A percentile compares a stretch with the other conserved stretches of the same genome.
Conservation (phyloP, 352 stramenopile species). For the Phytopythium cucurbitacearum region DNA sequence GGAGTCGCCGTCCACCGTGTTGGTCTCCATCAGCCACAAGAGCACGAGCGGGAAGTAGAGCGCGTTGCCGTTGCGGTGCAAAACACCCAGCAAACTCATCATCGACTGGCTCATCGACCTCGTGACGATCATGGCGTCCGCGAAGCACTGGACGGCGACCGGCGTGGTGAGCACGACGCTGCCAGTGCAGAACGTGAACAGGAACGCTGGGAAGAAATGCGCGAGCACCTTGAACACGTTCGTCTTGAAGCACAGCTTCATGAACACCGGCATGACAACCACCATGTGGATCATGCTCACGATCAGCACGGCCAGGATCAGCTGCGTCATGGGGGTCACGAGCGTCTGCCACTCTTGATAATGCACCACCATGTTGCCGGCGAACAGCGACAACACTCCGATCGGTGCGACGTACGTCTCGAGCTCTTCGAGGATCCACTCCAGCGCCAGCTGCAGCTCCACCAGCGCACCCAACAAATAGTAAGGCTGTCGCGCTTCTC, state of each 20-base stretch:
- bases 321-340: conserved; percentile 22
- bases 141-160: conserved; percentile 32
- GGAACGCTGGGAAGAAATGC: conserved; percentile 28
- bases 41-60: conserved; percentile 41
- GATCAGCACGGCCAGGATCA: conserved; percentile 30
- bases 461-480: conserved; percentile 37
- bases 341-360: conserved; percentile 37
- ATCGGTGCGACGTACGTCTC: conserved; percentile 28
- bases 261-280: conserved; percentile 25
- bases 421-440: conserved; percentile 34
- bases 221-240: conserved; percentile 15
- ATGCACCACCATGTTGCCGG: conserved; percentile 33
- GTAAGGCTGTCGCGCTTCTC: conserved; percentile 22
- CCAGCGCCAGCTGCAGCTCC: conserved; percentile 43
- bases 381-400: conserved; percentile 30
- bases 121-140: conserved; percentile 25
- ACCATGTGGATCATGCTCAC: conserved; percentile 25
- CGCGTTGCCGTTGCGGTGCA: conserved; percentile 29
- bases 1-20: conserved; percentile 1
- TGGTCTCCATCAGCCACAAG: conserved; percentile 34
- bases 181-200: conserved; percentile 32
- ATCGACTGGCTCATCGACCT: conserved; percentile 37
- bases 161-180: conserved; percentile 31
- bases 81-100: conserved; percentile 14
- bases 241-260: conserved; percentile 21